Base-by-base conservation (phyloP, 1,284 basidiomycete genomes). In the Grifola frondosa region DNA sequence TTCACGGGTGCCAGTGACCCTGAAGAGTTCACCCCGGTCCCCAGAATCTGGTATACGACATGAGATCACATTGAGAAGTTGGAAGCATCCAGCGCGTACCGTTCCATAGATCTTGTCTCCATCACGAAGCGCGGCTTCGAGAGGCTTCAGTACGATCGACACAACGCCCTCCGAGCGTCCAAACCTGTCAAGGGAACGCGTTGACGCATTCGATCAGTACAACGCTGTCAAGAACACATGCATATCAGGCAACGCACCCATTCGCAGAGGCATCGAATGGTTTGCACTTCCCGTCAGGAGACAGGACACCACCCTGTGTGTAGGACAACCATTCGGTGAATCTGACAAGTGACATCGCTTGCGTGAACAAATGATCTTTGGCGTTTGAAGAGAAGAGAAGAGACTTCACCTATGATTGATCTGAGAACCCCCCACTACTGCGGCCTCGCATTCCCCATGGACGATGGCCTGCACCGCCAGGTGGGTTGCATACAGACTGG, bases 261-360 rank as follows among this genome's bases (percentile, higher is more conserved):
- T 77, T 60, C 2, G 74, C 76, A 2, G 60, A 61, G 5, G 64
- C 69, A 40, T 78, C 74, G 42, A 77, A 77, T 0, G 74, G 74
- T 42, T 75, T 75, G 44, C 64, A 76, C 40, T 70, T 72, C 4
- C 74, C 73, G 26, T 73, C 73, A 9, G 63, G 65, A 3, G 73
- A 61, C 37, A 77, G 54, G 13, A 77, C 50, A 0, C 55, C 56
- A 2, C 59, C 63, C 43, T 69, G 66, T 26, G 56, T 61, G 42
- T 74, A 74, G 4, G 25, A 17, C 17, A 57, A n/a, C 48, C 50
- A 61, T 4, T 59, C 56, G 5, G 42, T 20, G 26, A 61, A 52
- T 13, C 57, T 60, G 29, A 8, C 4, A 7, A 40, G 17, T 24
- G 10, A 19, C 28, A 7, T 17, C 24, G 32, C n/a, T n/a, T n/a